Conservation (phyloP, 768 basidiomycete species). For the Naganishia vishniacii region DNA sequence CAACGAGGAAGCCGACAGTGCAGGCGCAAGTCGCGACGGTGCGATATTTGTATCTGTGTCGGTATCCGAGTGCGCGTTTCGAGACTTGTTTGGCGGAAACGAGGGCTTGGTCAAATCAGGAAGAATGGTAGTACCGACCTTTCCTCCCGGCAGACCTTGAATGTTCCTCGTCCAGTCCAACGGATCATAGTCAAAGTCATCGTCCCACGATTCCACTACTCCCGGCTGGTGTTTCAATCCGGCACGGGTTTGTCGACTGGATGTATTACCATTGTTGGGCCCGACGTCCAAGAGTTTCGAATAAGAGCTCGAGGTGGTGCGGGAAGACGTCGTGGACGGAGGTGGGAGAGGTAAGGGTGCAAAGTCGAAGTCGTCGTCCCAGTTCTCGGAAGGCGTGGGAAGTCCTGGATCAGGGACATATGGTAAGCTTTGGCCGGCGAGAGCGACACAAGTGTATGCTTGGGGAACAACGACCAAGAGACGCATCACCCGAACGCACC, state of each 20-base stretch:
- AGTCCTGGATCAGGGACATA: background rate
- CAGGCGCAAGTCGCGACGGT: background rate
- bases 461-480: too few relatives aligned
- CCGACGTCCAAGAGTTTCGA: background rate
- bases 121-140: too few relatives aligned
- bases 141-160: background rate
- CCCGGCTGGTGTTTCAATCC: too few relatives aligned
- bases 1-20: background rate
- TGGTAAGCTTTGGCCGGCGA: too few relatives aligned
- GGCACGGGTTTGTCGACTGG: background rate
- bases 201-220: conserved; percentile 12
- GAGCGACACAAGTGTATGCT: too few relatives aligned
- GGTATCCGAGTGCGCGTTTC: too few relatives aligned
- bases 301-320: background rate
- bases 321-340: background rate
- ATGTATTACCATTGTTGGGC: background rate
- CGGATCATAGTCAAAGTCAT: conserved; percentile 17
- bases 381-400: conserved; percentile 20
- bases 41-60: background rate
- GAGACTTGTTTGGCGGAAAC: too few relatives aligned
- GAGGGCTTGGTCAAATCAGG: background rate
- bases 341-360: background rate
- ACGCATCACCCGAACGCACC: too few relatives aligned
- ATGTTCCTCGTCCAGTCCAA: background rate
- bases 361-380: conserved; percentile 30